Evolutionary conservation across 2,329 filamentous ascomycete genomes (phyloP).

Genomic region (Thelonectria olida): DNA sequence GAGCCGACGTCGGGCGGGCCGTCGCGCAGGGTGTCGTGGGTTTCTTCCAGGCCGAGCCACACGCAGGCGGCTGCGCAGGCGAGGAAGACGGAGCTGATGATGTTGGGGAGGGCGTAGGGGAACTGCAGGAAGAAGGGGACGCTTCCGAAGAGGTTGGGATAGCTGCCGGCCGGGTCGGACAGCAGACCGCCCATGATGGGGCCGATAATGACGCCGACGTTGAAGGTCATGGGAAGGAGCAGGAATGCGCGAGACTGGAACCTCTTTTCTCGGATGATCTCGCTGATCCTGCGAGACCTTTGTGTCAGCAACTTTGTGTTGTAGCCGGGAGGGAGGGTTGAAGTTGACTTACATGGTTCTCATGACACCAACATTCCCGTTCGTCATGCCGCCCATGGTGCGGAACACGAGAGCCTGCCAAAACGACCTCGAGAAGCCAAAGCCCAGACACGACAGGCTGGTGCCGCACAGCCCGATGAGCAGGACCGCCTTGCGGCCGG

Average conservation of each 20-base stretch:
- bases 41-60: conserved; percentile 64
- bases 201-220: conserved; percentile 77
- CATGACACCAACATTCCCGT: conserved; percentile 78
- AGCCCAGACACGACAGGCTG: conserved; percentile 53
- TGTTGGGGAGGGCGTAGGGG: conserved; percentile 64
- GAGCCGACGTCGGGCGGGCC: conserved; percentile 52
- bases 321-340: conserved; percentile 15
- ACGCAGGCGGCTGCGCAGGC: conserved; percentile 53
- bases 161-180: conserved; percentile 71
- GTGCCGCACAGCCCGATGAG: conserved; percentile 80
- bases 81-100: conserved; percentile 61
- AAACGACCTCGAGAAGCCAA: conserved; percentile 73
- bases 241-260: conserved; percentile 79
- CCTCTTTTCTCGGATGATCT: conserved; percentile 70
- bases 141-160: conserved; percentile 59
- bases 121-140: conserved; percentile 57
- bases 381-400: conserved; percentile 75
- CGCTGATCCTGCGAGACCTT: conserved; percentile 59
- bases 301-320: not conserved
- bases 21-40: conserved; percentile 55
- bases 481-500: conserved; percentile 81
- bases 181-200: conserved; percentile 75
- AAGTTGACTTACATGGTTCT: conserved; percentile 80
- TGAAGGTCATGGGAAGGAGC: conserved; percentile 78
- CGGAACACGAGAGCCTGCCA: conserved; percentile 78